Evolutionary conservation across 345 rosid genomes (phyloP).

Genomic region (Heritiera littoralis): DNA sequence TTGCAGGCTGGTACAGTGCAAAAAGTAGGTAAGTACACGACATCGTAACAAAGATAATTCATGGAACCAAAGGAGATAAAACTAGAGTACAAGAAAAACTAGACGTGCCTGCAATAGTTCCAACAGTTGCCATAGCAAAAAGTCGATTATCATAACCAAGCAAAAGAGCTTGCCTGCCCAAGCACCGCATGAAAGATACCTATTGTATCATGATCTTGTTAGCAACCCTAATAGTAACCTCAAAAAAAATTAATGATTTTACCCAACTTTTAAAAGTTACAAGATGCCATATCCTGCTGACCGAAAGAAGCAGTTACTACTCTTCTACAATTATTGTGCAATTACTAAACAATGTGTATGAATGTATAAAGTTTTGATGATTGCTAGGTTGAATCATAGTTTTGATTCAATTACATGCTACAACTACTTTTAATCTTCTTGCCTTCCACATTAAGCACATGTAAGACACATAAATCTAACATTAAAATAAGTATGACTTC

Average conservation of each 20-base stretch:
- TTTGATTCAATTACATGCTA: neutral
- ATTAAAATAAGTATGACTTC: neutral
- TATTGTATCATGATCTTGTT: conserved; percentile 19
- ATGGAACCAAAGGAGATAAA: neutral
- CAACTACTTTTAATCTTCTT: neutral
- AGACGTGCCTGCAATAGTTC: conserved; percentile 57
- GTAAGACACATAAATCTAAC: neutral
- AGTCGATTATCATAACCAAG: conserved; percentile 89
- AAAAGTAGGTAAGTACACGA: neutral
- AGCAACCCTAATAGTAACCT: neutral
- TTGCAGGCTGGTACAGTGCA: conserved; percentile 57
- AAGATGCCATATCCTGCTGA: neutral
- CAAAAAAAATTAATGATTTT: neutral
- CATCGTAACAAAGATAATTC: neutral
- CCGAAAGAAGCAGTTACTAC: neutral
- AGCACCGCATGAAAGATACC: conserved; percentile 88
- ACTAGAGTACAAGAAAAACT: neutral
- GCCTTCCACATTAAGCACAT: neutral
- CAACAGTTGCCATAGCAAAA: conserved; percentile 68
- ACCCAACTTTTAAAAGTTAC: neutral
- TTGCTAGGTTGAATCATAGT: neutral
- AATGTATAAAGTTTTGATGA: neutral
- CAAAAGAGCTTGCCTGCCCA: conserved; percentile 96
- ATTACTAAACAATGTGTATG: neutral
- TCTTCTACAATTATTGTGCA: neutral